Base-by-base conservation (phyloP, 2,329 filamentous ascomycete species). In the Teratosphaeria zuluensis region DNA sequence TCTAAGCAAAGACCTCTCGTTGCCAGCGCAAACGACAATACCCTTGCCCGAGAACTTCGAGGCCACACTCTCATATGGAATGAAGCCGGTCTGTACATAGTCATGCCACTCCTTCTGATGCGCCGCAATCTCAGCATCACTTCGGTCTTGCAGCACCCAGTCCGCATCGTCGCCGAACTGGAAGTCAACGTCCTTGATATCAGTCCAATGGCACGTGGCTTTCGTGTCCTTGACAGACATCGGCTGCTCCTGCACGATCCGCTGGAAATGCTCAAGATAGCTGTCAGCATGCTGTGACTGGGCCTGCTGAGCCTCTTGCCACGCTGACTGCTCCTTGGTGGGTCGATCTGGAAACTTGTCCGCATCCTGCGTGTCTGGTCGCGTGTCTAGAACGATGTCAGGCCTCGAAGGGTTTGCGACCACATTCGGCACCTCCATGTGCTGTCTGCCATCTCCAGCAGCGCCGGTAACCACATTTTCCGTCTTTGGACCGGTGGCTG, bases 1-100 rank as follows among this genome's bases (percentile, higher is more conserved):
- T 32, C 64, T 60, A 32, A 61, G 57, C 30, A 64, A 51, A 21
- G 58, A 64, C 33, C 56, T 33, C 30, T 58, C 56, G 38, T 68
- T 64, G 5, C 70, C 70, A 3, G 66, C 69, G 21, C 72, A 67
- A 31, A 71, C 65, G 24, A 72, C 68, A 38, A 72, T 68, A 2
- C 70, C 70, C 3, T 66, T 64, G 6, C 69, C 70, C 5, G 60
- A 55, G 56, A 69, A 69, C 55, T 63, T 59, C 60, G 65, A 56
- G 9, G 55, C 30, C 16, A 59, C 51, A n/a, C 59, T 56, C 31
- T 56, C 60, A 42, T 59, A 69, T 1, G 64, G 64, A 3, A 66
- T 56, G 11, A 68, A 51, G 4, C 57, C 61, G 12, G 61, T 59
- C 42, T 56, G 57, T n/a, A 69, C 58, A 35, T 62, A 65, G 16